Evolutionary conservation across 208 protist genomes (phyloP), one percentile per base, ranked within the genome.

Genomic region (Phytomonas francai): DNA sequence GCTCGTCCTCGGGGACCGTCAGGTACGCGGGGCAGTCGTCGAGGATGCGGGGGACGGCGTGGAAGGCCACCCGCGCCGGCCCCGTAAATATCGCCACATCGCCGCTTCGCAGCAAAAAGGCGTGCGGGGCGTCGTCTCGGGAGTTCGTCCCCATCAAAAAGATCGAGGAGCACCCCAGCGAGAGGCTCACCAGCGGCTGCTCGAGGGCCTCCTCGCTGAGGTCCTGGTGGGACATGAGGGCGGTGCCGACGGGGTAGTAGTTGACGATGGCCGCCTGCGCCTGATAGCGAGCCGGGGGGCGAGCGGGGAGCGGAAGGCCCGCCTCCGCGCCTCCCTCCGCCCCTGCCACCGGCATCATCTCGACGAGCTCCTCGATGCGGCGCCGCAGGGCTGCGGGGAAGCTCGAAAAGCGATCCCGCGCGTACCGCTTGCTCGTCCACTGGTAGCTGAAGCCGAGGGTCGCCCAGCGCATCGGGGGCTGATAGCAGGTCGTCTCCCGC

Each of bases 221-320:
- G 64, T 96, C 91, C 65, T 93, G 88, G 65, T 96, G 91, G 61
- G 79, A 88, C 91, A 96, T 96, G 84, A 96, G 90, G 80, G 85
- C 92, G 29, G 80, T 72, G 7, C 87, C 87, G 0, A 93, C 87
- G 11, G 88, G 85, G 75, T 88, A 96, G 79, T 92, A 96, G 67
- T 96, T 96, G 27, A 96, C 87, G 63, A 96, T 94, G 27, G 85
- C 80, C 0, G 91, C 91, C 68, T 96, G 91, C 34, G 87, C 82
- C 75, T 92, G 83, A 71, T 91, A 95, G n/a, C 66, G n/a, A 4
- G 42, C 64, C 14, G 73, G 73, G 31, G 68, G 62, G 12, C 32
- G 51, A 16, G 70, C 75, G 65, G 36, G 36, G 65, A 78, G 79
- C 9, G 27, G 65, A 59, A 82, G n/a, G n/a, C n/a, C n/a, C n/a